Percentiles rank a stretch among this genome's conserved stretches.
These are phyloP conservation scores for Stachybotrys elegans DNA, from an alignment of 2,329 filamentous ascomycete species.

Conservation along the genomic window DNA sequence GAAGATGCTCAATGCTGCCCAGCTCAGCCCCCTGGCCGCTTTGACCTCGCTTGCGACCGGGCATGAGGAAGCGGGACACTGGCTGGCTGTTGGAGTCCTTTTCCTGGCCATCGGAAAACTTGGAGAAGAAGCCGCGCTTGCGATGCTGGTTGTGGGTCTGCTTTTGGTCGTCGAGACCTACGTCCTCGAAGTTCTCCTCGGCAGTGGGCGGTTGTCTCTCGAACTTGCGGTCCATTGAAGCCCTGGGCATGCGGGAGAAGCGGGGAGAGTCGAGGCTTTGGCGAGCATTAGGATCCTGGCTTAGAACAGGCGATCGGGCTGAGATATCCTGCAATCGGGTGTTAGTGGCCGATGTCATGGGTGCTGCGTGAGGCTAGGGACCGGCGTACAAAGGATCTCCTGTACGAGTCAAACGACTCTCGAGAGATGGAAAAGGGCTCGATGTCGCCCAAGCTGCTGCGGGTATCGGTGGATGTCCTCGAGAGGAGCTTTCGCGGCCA, in stretches of 20 bases:
- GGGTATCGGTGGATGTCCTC: conserved; percentile 49
- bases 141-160: conserved; percentile 19
- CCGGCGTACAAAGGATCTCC: conserved; percentile 82
- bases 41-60: conserved; percentile 65
- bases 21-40: conserved; percentile 66
- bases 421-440: conserved; percentile 93
- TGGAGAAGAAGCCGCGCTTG: conserved; percentile 70
- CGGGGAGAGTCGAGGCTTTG: conserved; percentile 76
- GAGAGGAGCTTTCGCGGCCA: conserved; percentile 61
- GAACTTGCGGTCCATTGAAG: conserved; percentile 53
- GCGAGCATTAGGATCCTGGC: conserved; percentile 57
- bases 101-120: conserved; percentile 59
- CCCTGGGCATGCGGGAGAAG: conserved; percentile 56
- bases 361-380: background rate
- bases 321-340: conserved; percentile 70
- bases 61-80: conserved; percentile 59
- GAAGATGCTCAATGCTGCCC: conserved; percentile 45
- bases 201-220: conserved; percentile 58
- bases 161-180: conserved; percentile 75
- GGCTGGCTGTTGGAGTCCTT: conserved; percentile 28
- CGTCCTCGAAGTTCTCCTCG: conserved; percentile 84
- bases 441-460: conserved; percentile 68
- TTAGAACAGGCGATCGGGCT: conserved; percentile 71
- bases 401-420: conserved; percentile 95
- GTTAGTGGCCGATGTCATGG: background rate